Percentiles rank a stretch among this genome's conserved stretches.
phyloP scores from a whole-genome alignment of 202 grass and related monocot species.

The Panicum hallii region DNA sequence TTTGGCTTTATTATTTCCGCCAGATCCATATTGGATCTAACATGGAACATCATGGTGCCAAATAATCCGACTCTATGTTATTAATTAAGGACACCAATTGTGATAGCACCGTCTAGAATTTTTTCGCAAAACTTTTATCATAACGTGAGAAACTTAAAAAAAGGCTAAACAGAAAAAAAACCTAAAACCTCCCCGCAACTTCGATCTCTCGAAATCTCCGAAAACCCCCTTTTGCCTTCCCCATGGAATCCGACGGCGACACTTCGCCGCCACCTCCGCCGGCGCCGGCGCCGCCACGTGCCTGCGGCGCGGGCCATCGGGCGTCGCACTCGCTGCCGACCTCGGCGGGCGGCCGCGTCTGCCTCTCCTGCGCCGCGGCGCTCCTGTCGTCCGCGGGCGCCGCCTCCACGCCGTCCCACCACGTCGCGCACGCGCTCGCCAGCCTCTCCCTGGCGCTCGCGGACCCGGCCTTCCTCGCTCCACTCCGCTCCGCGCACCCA shows the following conservation, averaged over 20 bases:
- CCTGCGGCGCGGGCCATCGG: slow-evolving; percentile 74
- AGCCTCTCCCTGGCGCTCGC: slow-evolving; percentile 75
- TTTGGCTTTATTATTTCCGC: too few species aligned
- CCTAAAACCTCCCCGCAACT: too few species aligned
- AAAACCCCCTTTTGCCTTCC: background rate
- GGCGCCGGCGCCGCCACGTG: slow-evolving; percentile 19
- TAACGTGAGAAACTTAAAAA: too few species aligned
- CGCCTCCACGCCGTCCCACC: slow-evolving; percentile 67
- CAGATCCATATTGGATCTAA: too few species aligned
- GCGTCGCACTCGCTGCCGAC: slow-evolving; percentile 66
- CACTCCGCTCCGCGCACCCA: slow-evolving; percentile 57
- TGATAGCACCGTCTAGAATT: too few species aligned
- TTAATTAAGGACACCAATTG: too few species aligned
- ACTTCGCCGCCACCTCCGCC: slow-evolving; percentile 13
- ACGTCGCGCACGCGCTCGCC: slow-evolving; percentile 85
- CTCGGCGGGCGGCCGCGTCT: slow-evolving; percentile 61
- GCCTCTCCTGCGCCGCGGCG: slow-evolving; percentile 69
- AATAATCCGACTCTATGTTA: too few species aligned
- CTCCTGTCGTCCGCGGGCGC: slow-evolving; percentile 64
- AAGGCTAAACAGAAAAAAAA: too few species aligned
- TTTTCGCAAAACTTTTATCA: too few species aligned
- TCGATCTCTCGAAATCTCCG: too few species aligned
- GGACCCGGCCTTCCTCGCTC: slow-evolving; percentile 55
- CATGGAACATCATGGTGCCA: too few species aligned
- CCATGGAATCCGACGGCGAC: slow-evolving; percentile 54